Percentiles rank a stretch among this genome's conserved stretches.
Evolutionary conservation across 305 asterid species (phyloP).

Genomic region (Andrographis paniculata): DNA sequence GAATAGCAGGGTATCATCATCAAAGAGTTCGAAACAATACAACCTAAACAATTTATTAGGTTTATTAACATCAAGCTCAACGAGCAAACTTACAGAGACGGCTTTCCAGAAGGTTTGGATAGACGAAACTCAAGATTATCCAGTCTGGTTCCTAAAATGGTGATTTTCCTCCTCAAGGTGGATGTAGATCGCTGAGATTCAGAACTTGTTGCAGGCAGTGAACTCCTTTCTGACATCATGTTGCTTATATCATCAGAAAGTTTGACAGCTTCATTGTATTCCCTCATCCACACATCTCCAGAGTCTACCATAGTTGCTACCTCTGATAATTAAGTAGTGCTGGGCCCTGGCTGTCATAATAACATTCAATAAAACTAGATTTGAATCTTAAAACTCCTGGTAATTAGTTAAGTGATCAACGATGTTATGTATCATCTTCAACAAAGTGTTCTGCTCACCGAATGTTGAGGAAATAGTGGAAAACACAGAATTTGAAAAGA

Average conservation of each 20-base stretch:
- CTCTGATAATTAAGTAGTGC: no score
- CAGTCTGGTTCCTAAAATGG: slow-evolving; percentile 73
- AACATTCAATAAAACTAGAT: no score
- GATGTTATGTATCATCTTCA: no score
- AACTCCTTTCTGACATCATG: slow-evolving; percentile 86
- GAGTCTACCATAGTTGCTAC: slow-evolving; percentile 47
- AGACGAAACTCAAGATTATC: slow-evolving; percentile 44
- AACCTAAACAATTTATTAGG: not conserved
- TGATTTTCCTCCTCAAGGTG: slow-evolving; percentile 80
- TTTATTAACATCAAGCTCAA: slow-evolving; percentile 1
- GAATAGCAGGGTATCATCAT: not conserved
- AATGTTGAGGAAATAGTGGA: no score
- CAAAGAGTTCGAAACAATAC: not conserved
- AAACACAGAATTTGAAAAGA: no score
- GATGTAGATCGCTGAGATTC: slow-evolving; percentile 87
- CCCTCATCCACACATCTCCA: slow-evolving; percentile 85
- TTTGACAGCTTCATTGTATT: slow-evolving; percentile 81
- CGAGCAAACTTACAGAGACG: slow-evolving; percentile 37
- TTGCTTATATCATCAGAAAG: slow-evolving; percentile 77
- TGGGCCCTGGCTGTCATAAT: no score
- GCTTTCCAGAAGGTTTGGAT: slow-evolving; percentile 46
- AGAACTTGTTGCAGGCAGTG: slow-evolving; percentile 57
- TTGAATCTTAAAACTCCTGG: no score
- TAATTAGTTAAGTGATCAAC: no score
- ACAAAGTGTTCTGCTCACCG: no score